These are phyloP conservation scores for Colletotrichum limetticola DNA, from an alignment of 2,329 filamentous ascomycete species.

Conservation along the genomic window DNA sequence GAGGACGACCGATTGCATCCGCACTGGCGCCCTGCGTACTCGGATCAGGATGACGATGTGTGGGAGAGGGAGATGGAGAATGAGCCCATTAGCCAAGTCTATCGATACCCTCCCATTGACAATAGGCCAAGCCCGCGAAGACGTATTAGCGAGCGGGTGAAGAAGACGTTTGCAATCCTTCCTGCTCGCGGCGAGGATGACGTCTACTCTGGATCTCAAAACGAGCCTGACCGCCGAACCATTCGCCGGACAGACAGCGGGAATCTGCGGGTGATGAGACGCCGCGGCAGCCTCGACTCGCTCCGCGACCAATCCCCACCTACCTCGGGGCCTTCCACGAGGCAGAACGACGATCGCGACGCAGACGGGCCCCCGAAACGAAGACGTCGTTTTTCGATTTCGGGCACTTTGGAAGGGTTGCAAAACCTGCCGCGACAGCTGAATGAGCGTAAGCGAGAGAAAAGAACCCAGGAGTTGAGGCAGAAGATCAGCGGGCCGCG, in stretches of 20 bases:
- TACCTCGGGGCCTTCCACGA: constrained; percentile 48
- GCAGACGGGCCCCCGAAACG: constrained; percentile 39
- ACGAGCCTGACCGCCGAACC: constrained; percentile 62
- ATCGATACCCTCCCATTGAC: constrained; percentile 60
- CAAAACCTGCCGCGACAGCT: constrained; percentile 65
- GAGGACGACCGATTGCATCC: constrained; percentile 69
- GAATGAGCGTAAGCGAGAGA: constrained; percentile 69
- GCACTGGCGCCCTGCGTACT: constrained; percentile 68
- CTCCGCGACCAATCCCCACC: constrained; percentile 40
- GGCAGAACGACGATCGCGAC: constrained; percentile 30
- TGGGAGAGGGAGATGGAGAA: constrained; percentile 45
- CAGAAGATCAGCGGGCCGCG: constrained; percentile 69
- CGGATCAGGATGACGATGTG: constrained; percentile 47
- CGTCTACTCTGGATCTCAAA: constrained; percentile 42
- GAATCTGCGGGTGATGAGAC: constrained; percentile 68
- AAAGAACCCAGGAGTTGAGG: constrained; percentile 67
- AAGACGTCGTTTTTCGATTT: constrained; percentile 50
- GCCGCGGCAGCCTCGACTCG: constrained; percentile 60
- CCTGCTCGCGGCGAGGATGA: constrained; percentile 58
- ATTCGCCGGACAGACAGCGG: constrained; percentile 70
- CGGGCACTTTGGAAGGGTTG: constrained; percentile 62
- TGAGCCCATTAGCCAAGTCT: constrained; percentile 51
- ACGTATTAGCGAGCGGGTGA: constrained; percentile 64
- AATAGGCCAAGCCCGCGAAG: constrained; percentile 58
- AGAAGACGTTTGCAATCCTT: constrained; percentile 70